Evolutionary conservation across 1,284 basidiomycete species (phyloP).

Genomic region (Farysia itapuensis): DNA sequence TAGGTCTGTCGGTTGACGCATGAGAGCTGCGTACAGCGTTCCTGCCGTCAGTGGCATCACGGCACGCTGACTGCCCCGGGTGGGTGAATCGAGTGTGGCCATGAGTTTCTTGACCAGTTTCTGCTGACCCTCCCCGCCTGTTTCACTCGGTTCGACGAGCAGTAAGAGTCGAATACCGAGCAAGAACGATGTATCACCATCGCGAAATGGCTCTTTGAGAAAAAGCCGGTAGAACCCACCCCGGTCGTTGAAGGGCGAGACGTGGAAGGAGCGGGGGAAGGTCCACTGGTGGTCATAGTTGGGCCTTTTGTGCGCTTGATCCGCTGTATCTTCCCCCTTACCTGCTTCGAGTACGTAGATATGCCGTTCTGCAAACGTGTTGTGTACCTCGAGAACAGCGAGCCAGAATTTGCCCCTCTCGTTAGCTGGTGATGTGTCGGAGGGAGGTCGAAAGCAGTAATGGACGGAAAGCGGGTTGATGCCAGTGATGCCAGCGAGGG

Average conservation of each 20-base stretch:
- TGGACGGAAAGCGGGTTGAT: slow-evolving; percentile 77
- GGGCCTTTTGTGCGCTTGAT: not conserved
- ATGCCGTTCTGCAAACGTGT: slow-evolving; percentile 75
- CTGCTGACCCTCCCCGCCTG: not conserved
- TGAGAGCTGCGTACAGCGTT: slow-evolving; percentile 63
- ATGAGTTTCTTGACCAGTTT: slow-evolving; percentile 62
- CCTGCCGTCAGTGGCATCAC: slow-evolving; percentile 62
- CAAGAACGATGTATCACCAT: not conserved
- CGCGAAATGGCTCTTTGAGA: slow-evolving; percentile 32
- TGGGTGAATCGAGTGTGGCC: slow-evolving; percentile 63
- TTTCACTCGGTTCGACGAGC: slow-evolving; percentile 12
- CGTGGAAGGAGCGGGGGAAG: slow-evolving; percentile 73
- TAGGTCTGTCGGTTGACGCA: slow-evolving; percentile 66
- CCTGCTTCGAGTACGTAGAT: slow-evolving; percentile 65
- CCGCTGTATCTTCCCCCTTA: slow-evolving; percentile 59
- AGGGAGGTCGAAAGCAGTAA: slow-evolving; percentile 66
- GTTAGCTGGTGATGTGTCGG: not conserved
- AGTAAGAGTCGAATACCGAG: slow-evolving; percentile 38
- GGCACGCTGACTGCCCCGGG: not conserved
- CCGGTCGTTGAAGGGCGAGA: slow-evolving; percentile 78
- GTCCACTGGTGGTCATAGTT: slow-evolving; percentile 71
- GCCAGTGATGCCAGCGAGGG: slow-evolving; percentile 70
- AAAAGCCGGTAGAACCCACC: slow-evolving; percentile 68
- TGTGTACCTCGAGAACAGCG: slow-evolving; percentile 74
- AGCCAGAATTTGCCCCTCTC: slow-evolving; percentile 60